These are phyloP conservation scores for Hygrocybe punicea DNA, from an alignment of 768 basidiomycete genomes.

Conservation along the genomic window DNA sequence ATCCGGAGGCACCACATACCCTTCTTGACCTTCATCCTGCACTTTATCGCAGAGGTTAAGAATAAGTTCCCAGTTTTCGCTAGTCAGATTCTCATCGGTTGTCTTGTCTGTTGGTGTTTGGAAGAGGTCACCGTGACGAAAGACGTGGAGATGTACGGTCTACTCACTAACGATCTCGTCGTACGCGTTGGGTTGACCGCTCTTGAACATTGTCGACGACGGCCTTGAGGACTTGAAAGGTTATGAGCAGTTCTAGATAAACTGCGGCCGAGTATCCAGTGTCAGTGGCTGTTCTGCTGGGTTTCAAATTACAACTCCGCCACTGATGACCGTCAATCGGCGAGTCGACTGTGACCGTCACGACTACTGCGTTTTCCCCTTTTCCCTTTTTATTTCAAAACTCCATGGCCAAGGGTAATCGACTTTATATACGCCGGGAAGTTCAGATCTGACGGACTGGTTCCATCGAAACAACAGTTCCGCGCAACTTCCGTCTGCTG, in stretches of 20 bases:
- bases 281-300: slow-evolving; percentile 29
- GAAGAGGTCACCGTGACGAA: not conserved
- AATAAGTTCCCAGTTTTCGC: slow-evolving; percentile 95
- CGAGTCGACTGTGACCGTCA: no score
- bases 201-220: slow-evolving; percentile 60
- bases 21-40: slow-evolving; percentile 77
- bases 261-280: slow-evolving; percentile 13
- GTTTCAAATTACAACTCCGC: slow-evolving; percentile 20
- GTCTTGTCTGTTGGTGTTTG: slow-evolving; percentile 65
- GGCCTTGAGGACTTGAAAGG: not conserved
- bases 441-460: not conserved
- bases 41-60: slow-evolving; percentile 97
- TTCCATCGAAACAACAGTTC: slow-evolving; percentile 51
- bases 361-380: not conserved
- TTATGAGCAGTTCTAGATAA: slow-evolving; percentile 7
- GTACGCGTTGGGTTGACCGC: slow-evolving; percentile 67
- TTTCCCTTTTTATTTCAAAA: no score
- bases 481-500: slow-evolving; percentile 92
- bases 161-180: slow-evolving; percentile 88
- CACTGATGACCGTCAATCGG: not conserved
- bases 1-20: slow-evolving; percentile 48
- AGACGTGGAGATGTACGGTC: not conserved
- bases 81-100: slow-evolving; percentile 94
- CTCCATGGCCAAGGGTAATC: slow-evolving; percentile 55
- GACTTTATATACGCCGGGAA: not conserved